Base-by-base conservation (phyloP, 331 rosid species). In the Cydonia oblonga region DNA sequence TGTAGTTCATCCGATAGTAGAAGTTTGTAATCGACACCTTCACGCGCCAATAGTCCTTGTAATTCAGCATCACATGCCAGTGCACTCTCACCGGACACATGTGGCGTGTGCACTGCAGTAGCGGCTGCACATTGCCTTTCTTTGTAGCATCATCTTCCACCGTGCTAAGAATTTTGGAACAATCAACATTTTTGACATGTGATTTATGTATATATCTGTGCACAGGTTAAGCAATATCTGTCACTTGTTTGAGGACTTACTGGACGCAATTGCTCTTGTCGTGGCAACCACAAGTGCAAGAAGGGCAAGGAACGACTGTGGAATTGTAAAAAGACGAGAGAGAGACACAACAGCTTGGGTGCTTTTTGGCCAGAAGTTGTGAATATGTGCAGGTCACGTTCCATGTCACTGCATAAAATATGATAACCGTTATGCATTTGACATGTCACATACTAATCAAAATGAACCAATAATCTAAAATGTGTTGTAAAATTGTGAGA, bases 21-120 rank as follows among this genome's bases (percentile, higher is more conserved):
- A 89, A 95, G 81, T 95, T 95, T 33, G 96, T 95, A 56, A 91
- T 35, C 30, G 96, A 75, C 18, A 95, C 68, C 86, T 95, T 95
- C 79, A 86, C 96, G 9, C 97, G 78, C 97, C 98, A 91, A 59
- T 91, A 95, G 44, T 91, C 98, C 77, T 85, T 91, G 78, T 91
- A 91, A 77, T 95, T 95, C 4, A 13, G 60, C 79, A 88, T 89
- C 75, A 95, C 96, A 61, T 89, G 96, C 96, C 98, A 95, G 53
- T 95, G 97, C n/a, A 95, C 91, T 56, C 98, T 83, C 64, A 91
- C 80, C 4, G 97, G 98, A 70, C 98, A 93, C 97, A 95, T 89
- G 67, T 95, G 97, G 74, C 88, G 92, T 26, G 97, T 95, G 81
- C 98, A 95, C 42, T 91, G 98, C 71, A 87, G 77, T 72, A 95